Evolutionary conservation across 495 filamentous ascomycete species (phyloP).

Genomic region (Margaritispora aquatica): DNA sequence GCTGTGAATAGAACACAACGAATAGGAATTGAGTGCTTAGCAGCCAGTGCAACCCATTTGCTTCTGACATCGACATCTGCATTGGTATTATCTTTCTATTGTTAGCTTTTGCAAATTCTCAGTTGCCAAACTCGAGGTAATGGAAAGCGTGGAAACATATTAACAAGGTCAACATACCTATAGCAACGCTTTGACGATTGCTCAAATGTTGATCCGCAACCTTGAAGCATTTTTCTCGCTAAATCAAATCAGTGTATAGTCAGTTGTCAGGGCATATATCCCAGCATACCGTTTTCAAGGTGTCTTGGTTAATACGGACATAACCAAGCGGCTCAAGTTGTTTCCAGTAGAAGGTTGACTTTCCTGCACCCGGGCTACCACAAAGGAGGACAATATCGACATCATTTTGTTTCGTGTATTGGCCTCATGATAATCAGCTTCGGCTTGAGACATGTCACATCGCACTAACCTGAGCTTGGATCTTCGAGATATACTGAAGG

Average conservation of each 20-base stretch:
- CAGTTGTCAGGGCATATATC: neutral
- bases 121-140: neutral
- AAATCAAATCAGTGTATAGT: constrained; percentile 19
- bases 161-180: constrained; percentile 51
- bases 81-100: constrained; percentile 79
- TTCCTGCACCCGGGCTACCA: constrained; percentile 83
- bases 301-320: constrained; percentile 85
- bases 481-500: constrained; percentile 37
- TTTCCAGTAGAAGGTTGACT: constrained; percentile 83
- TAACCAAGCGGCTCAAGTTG: constrained; percentile 75
- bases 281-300: constrained; percentile 67
- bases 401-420: constrained; percentile 56
- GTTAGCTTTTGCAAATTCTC: neutral
- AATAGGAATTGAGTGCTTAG: constrained; percentile 63
- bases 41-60: constrained; percentile 70
- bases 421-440: constrained; percentile 3
- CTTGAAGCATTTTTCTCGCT: constrained; percentile 82
- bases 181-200: constrained; percentile 59
- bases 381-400: constrained; percentile 79
- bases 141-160: neutral
- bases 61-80: constrained; percentile 67
- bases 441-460: neutral
- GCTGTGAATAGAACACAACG: constrained; percentile 84
- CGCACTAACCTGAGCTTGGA: constrained; percentile 18
- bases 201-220: constrained; percentile 58